phyloP scores from a whole-genome alignment of 371 early-diverging fungal genomes.

The Apophysomyces variabilis region DNA sequence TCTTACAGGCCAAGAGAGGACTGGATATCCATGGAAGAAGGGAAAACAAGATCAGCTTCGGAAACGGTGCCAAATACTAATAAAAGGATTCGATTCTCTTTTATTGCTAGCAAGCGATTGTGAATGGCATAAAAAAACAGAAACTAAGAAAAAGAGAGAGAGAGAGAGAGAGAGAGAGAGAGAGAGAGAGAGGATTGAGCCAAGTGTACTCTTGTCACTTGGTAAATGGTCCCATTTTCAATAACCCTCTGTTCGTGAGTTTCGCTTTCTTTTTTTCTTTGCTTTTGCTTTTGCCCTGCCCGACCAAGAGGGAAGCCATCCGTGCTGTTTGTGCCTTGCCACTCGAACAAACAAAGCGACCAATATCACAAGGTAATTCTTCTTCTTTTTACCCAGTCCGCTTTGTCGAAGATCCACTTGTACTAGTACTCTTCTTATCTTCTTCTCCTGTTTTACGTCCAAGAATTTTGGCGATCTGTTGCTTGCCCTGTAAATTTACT shows the following conservation, averaged over 20 bases:
- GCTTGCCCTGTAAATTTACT: conserved; percentile 20
- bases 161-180: no score
- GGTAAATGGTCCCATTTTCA: neutral
- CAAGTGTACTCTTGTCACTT: neutral
- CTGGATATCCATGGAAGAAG: no score
- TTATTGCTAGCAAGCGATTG: no score
- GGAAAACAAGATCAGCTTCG: no score
- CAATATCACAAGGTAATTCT: neutral
- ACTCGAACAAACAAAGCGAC: neutral
- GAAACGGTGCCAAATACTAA: no score
- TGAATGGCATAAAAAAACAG: no score
- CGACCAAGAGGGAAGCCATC: neutral
- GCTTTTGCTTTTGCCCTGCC: neutral
- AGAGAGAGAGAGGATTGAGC: no score
- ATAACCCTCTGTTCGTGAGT: neutral
- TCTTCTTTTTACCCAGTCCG: neutral
- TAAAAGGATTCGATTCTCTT: no score
- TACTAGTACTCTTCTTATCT: neutral
- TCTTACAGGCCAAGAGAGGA: no score
- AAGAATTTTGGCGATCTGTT: conserved; percentile 36
- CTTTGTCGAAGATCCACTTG: neutral
- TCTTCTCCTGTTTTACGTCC: conserved; percentile 20
- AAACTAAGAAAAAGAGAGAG: no score
- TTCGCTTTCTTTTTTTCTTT: neutral
- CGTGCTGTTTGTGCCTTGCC: neutral